phyloP scores from a whole-genome alignment of 1,139 yeast genomes.

The Wickerhamomyces sp. region DNA sequence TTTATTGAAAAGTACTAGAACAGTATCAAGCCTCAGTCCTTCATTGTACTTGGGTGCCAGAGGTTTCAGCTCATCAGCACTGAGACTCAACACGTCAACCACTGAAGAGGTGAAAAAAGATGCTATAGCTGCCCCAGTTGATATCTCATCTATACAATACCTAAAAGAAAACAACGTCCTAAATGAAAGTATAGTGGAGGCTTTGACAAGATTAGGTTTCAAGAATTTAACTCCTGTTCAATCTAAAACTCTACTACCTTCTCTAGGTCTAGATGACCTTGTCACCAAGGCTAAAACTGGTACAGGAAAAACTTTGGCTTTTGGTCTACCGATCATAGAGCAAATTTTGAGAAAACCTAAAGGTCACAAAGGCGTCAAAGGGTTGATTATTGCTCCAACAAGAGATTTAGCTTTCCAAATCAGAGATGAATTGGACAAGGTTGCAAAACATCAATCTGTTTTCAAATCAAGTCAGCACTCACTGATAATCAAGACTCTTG shows the following conservation, averaged over 20 bases:
- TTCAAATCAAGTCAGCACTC: conserved; percentile 30
- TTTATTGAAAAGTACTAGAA: background rate
- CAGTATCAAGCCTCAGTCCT: background rate
- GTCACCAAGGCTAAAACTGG: conserved; percentile 93
- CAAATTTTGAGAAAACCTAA: conserved; percentile 36
- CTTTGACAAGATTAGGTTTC: conserved; percentile 40
- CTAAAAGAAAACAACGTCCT: conserved; percentile 12
- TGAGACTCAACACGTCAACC: background rate
- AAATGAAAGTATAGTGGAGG: conserved; percentile 20
- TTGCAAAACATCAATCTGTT: conserved; percentile 28
- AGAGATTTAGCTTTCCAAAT: conserved; percentile 90
- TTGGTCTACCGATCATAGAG: conserved; percentile 74
- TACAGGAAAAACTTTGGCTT: conserved; percentile 91
- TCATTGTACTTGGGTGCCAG: background rate
- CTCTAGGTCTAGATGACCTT: conserved; percentile 56
- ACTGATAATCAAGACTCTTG: conserved; percentile 31
- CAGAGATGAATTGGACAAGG: conserved; percentile 55
- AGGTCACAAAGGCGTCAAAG: conserved; percentile 37
- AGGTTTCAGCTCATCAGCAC: background rate
- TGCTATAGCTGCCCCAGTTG: conserved; percentile 1
- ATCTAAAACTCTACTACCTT: conserved; percentile 64
- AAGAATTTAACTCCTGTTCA: conserved; percentile 72
- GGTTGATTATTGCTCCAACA: conserved; percentile 83
- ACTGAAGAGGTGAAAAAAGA: conserved; percentile 5
- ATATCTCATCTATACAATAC: conserved; percentile 18